These are phyloP conservation scores for Lunularia cruciata DNA, from an alignment of 225 moss, liverwort and hornwort species.

Conservation along the genomic window DNA sequence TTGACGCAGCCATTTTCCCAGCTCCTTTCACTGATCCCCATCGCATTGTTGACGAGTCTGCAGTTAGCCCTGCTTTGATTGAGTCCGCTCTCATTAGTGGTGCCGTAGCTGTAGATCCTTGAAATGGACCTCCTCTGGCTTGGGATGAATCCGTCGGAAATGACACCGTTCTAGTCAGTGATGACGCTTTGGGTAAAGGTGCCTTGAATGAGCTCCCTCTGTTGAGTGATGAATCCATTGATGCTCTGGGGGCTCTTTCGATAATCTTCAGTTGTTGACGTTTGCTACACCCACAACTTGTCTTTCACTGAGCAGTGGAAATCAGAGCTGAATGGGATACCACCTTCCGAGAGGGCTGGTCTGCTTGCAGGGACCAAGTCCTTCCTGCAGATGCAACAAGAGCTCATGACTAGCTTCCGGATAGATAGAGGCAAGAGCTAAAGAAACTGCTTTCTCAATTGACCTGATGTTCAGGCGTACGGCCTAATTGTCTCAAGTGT, in stretches of 20 bases:
- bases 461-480: too few species aligned
- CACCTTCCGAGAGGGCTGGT: not conserved
- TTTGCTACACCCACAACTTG: not conserved
- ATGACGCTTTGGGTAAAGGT: slow-evolving; percentile 10
- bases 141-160: slow-evolving; percentile 5
- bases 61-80: not conserved
- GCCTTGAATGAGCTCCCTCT: slow-evolving; percentile 13
- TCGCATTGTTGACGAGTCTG: not conserved
- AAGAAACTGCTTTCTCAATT: too few species aligned
- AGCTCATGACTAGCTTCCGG: too few species aligned
- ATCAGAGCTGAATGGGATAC: not conserved
- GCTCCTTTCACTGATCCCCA: slow-evolving; percentile 11
- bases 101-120: not conserved
- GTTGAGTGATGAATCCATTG: slow-evolving; percentile 3
- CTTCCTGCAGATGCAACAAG: too few species aligned
- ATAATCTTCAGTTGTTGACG: not conserved
- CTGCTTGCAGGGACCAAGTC: not conserved
- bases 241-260: not conserved
- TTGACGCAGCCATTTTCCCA: slow-evolving; percentile 1
- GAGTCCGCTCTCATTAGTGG: slow-evolving; percentile 9
- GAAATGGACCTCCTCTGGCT: not conserved
- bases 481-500: too few species aligned
- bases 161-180: slow-evolving; percentile 1
- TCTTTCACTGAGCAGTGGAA: not conserved
- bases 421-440: too few species aligned